A percentile compares a stretch with the other conserved stretches of the same genome.
Conservation (phyloP, 768 basidiomycete species). For the Cystofilobasidium bisporidii region DNA sequence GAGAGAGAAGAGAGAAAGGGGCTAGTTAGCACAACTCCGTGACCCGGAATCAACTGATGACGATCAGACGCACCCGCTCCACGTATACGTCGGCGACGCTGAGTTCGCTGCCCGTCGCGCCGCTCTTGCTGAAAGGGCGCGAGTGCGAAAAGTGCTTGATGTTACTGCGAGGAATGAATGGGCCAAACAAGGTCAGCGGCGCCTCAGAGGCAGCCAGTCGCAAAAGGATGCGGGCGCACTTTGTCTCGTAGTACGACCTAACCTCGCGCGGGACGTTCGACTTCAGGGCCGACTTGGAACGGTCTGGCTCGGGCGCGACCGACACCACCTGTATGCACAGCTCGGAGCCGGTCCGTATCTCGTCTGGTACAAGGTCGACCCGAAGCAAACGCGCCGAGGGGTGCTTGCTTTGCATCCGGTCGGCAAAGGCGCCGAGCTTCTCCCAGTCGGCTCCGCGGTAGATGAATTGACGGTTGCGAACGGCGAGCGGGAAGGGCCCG, state of each 20-base stretch:
- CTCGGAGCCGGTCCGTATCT: slow-evolving; percentile 65
- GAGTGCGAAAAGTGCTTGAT: slow-evolving; percentile 73
- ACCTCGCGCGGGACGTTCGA: slow-evolving; percentile 72
- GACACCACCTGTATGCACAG: slow-evolving; percentile 83
- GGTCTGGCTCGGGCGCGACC: slow-evolving; percentile 76
- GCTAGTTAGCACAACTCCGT: no score
- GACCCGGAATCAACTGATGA: no score
- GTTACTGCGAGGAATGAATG: slow-evolving; percentile 47
- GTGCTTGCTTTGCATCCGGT: slow-evolving; percentile 83
- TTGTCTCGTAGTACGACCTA: slow-evolving; percentile 77
- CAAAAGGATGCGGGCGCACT: slow-evolving; percentile 42
- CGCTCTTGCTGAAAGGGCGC: slow-evolving; percentile 54
- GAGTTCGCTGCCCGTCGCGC: slow-evolving; percentile 27
- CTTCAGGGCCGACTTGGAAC: slow-evolving; percentile 65
- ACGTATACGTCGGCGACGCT: slow-evolving; percentile 48
- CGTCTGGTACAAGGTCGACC: slow-evolving; percentile 62
- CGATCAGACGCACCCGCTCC: slow-evolving; percentile 44
- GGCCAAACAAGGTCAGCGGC: background rate
- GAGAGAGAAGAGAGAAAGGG: background rate
- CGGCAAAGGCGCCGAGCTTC: slow-evolving; percentile 63
- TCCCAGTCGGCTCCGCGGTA: slow-evolving; percentile 95
- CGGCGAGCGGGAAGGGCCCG: slow-evolving; percentile 33
- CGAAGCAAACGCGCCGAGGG: slow-evolving; percentile 72
- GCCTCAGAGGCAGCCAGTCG: slow-evolving; percentile 6
- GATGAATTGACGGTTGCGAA: slow-evolving; percentile 20